Evolutionary conservation across 2,329 filamentous ascomycete genomes (phyloP).

Genomic region (Rhexocercosporidium sp.): DNA sequence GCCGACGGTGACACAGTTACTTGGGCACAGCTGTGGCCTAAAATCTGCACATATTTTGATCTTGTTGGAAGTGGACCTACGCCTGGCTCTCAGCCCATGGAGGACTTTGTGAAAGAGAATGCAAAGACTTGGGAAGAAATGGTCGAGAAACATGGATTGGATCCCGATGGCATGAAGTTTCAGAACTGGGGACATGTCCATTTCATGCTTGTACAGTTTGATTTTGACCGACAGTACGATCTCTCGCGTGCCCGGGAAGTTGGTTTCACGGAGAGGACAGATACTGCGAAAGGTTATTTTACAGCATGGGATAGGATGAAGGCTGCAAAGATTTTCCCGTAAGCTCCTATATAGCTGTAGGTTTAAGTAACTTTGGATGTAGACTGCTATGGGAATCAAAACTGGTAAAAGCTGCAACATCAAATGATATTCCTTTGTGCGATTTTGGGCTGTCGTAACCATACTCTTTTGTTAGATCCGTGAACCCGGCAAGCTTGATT

Average conservation of each 20-base stretch:
- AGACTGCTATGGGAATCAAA: not conserved
- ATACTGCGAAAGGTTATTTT: conserved; percentile 13
- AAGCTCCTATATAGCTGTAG: not conserved
- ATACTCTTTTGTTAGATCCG: not conserved
- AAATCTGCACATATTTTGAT: not conserved
- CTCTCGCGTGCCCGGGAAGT: conserved; percentile 11
- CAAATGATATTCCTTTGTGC: not conserved
- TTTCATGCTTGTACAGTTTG: not conserved
- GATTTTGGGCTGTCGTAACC: not conserved
- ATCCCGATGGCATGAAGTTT: too few relatives aligned
- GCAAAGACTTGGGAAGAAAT: too few relatives aligned
- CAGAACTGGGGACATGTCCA: too few relatives aligned
- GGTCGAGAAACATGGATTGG: too few relatives aligned
- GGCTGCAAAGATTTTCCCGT: conserved; percentile 20
- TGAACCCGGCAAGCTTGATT: conserved; percentile 43
- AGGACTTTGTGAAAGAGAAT: too few relatives aligned
- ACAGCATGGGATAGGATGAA: conserved; percentile 13
- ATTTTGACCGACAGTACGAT: conserved; percentile 18
- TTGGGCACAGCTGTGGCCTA: not conserved
- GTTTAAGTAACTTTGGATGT: not conserved
- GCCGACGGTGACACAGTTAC: not conserved
- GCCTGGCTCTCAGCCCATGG: too few relatives aligned
- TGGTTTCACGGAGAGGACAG: conserved; percentile 8
- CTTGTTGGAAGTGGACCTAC: too few relatives aligned
- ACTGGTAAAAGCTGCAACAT: not conserved